Base-by-base conservation (phyloP, 2,329 filamentous ascomycete species). In the Diplodia seriata region DNA sequence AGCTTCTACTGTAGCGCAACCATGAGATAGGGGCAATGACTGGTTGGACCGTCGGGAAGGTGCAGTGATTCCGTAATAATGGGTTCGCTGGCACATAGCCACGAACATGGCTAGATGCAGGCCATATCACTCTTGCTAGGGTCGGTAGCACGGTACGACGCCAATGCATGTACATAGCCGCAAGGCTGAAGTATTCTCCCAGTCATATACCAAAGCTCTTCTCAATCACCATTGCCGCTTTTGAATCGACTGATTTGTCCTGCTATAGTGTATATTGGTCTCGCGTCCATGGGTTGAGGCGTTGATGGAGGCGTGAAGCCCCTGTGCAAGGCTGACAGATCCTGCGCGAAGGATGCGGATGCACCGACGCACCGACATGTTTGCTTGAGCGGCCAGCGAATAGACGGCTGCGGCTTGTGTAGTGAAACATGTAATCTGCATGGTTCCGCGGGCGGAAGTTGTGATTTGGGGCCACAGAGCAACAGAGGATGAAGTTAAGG, bases 1-100 rank as follows among this genome's bases (percentile, higher is more conserved):
- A 36, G 26, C 51, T 0, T 29, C 18, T n/a, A 33, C 29, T 33
- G 51, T 33, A 29, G 29, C 51, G 51, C 29, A 55, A 33, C 26
- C 51, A 33, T 20, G 51, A 33, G 51, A 55, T 55, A 55, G 51
- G 51, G 51, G 51, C 29, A 18, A 3, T 29, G 29, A 55, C 51
- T 18, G 29, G 51, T 15, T 18, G 26, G 18, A 6, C 51, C 14
- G 5, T 8, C 31, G 31, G 31, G 31, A 1, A 33, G 31, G 31
- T 31, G 29, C 51, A 31, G 18, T n/a, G 2, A 14, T n/a, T n/a
- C 40, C 5, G 15, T 18, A 18, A 6, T 14, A 6, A 15, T 31
- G 29, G 29, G 15, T 36, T 31, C 26, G 51, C 51, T 20, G 51
- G 51, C 51, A 26, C 23, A 26, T 26, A 6, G 29, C 51, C 31